Evolutionary conservation across 2,329 filamentous ascomycete species (phyloP), one percentile per base, ranked within the genome.

Genomic region (Fusarium sp.): DNA sequence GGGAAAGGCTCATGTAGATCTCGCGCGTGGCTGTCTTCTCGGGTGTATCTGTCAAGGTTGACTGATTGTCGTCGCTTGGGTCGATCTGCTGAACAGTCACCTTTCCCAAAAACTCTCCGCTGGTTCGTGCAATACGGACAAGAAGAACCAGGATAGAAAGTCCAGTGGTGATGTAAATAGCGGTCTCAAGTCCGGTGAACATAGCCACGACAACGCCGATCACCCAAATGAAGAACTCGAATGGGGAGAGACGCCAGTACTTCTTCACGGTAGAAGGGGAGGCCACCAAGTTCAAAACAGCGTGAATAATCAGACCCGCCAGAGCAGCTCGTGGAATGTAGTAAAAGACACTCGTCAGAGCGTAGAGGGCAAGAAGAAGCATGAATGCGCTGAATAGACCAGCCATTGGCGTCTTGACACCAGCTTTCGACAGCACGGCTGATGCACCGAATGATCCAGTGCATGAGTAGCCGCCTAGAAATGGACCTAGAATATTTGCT

Each of bases 371-470:
- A 12, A 96, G 82, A 1, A 95, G 83, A 3, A 96, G 90, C 8
- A 96, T 87, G 28, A 92, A 61, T 1, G 92, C 92, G 31, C 92
- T 95, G 71, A 95, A 92, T 26, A 93, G 84, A 77, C 93, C 92
- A 29, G 91, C 93, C 38, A 95, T 83, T 0, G 93, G 93, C 1
- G 92, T 95, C 39, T 91, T 88, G 6, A 94, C 92, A 68, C 93
- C 93, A 52, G 93, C 92, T 79, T 95, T 95, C 6, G 92, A 92
- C 74, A 95, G 92, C 76, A 96, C 93, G 38, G 93, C 93, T 3
- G 93, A 95, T 18, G 92, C 89, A 15, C 83, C 83, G 72, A 86
- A 86, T 0, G 84, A 86, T 4, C 81, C 81, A 0, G 81, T 83
- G 65, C 80, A 81, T 11, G 81, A 77, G 47, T 83, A 84, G 5